phyloP scores from a whole-genome alignment of 2,329 filamentous ascomycete genomes.

The Cordyceps tenuipes region DNA sequence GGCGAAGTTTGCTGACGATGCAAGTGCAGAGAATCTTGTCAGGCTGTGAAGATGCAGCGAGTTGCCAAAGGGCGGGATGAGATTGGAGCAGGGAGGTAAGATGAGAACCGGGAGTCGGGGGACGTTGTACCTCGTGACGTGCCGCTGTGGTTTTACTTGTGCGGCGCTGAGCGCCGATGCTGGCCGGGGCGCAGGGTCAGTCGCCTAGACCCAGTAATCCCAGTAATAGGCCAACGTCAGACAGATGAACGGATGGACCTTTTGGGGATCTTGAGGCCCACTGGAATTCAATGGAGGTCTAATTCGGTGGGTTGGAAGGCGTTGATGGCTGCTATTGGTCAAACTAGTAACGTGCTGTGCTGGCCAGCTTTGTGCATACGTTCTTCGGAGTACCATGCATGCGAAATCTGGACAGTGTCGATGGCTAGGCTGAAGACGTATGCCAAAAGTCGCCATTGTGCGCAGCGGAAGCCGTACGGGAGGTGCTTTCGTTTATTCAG shows the following conservation, averaged over 20 bases:
- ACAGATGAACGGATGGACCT: not conserved
- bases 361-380: not conserved
- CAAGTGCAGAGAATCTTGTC: not conserved
- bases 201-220: not conserved
- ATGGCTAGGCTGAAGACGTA: not conserved
- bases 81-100: not conserved
- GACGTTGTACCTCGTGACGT: not conserved
- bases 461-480: not conserved
- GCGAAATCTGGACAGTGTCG: too few relatives aligned
- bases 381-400: too few relatives aligned
- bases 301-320: not conserved
- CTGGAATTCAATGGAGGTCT: not conserved
- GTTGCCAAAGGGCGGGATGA: not conserved
- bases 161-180: slow-evolving; percentile 3
- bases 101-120: slow-evolving; percentile 6
- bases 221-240: not conserved
- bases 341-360: not conserved
- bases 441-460: not conserved
- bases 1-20: not conserved
- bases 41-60: not conserved
- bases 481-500: not conserved
- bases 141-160: not conserved
- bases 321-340: not conserved
- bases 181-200: slow-evolving; percentile 3
- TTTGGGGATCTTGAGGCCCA: slow-evolving; percentile 5